Percentiles rank a stretch among this genome's conserved stretches.
Evolutionary conservation across 2,329 filamentous ascomycete species (phyloP).

Genomic region (Graphilbum ipis-grandicollis): DNA sequence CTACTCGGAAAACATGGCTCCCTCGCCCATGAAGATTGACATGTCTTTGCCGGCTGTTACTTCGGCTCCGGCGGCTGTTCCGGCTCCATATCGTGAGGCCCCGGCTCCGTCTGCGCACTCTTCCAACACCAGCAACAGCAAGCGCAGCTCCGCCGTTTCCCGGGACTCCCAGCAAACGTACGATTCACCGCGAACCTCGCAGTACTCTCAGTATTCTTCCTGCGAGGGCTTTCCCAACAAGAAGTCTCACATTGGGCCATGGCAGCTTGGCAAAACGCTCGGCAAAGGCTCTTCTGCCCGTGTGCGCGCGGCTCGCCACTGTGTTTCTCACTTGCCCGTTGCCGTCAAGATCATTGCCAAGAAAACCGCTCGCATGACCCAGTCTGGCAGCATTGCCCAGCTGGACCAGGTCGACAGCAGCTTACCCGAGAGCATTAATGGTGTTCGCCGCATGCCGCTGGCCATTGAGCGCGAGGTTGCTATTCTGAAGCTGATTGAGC

Average conservation of each 20-base stretch:
- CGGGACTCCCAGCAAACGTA: conserved; percentile 13
- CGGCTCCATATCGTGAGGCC: not conserved
- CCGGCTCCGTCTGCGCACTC: not conserved
- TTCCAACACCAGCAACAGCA: conserved; percentile 5
- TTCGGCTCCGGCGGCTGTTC: not conserved
- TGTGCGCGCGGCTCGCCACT: conserved; percentile 72
- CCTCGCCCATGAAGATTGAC: not conserved
- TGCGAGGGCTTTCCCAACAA: conserved; percentile 13
- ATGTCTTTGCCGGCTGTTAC: conserved; percentile 1
- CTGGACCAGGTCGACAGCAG: conserved; percentile 57
- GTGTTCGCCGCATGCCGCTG: conserved; percentile 59
- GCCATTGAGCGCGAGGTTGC: conserved; percentile 89
- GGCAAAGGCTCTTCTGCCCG: conserved; percentile 81
- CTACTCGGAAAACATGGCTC: conserved; percentile 3
- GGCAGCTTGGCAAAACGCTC: conserved; percentile 78
- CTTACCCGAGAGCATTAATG: conserved; percentile 34
- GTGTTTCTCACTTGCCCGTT: conserved; percentile 58
- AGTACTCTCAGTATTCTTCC: conserved; percentile 17
- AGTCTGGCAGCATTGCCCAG: conserved; percentile 71
- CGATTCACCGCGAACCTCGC: conserved; percentile 20
- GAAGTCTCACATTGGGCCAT: conserved; percentile 76
- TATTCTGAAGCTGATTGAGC: conserved; percentile 90
- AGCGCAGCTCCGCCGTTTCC: conserved; percentile 16
- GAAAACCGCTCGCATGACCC: conserved; percentile 58
- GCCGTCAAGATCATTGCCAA: conserved; percentile 95